Conservation (phyloP, 805 yeast species). For the Hanseniaspora clermontiae region DNA sequence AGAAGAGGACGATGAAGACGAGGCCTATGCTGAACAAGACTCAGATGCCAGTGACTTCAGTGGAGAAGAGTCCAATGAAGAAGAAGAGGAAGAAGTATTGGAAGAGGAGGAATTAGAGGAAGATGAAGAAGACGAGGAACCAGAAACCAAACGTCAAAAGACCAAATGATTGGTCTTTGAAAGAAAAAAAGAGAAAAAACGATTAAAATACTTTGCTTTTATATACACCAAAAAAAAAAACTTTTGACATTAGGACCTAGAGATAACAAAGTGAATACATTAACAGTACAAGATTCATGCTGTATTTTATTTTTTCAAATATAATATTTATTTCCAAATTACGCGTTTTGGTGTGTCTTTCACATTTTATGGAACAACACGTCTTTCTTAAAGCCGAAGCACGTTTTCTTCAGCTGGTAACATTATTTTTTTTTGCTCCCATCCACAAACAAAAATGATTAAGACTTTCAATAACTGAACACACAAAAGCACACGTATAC, state of each 20-base stretch:
- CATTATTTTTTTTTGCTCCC: no score
- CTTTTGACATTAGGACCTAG: neutral
- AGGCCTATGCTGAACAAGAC: slow-evolving; percentile 37
- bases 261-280: neutral
- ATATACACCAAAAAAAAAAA: no score
- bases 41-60: slow-evolving; percentile 33
- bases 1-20: slow-evolving; percentile 38
- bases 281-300: neutral
- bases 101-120: slow-evolving; percentile 30
- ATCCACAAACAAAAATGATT: no score
- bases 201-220: no score
- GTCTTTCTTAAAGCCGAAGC: no score
- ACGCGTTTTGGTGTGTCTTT: neutral
- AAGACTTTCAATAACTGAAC: no score
- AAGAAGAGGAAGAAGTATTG: slow-evolving; percentile 32
- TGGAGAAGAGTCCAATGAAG: slow-evolving; percentile 33
- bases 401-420: no score
- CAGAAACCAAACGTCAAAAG: slow-evolving; percentile 17
- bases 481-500: no score
- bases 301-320: neutral
- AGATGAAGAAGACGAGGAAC: slow-evolving; percentile 24
- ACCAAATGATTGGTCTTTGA: slow-evolving; percentile 25
- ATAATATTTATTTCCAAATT: neutral
- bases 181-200: no score
- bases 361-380: no score